These are phyloP conservation scores for Mycosarcoma mackinlayi DNA, from an alignment of 1,284 basidiomycete genomes.

Conservation along the genomic window DNA sequence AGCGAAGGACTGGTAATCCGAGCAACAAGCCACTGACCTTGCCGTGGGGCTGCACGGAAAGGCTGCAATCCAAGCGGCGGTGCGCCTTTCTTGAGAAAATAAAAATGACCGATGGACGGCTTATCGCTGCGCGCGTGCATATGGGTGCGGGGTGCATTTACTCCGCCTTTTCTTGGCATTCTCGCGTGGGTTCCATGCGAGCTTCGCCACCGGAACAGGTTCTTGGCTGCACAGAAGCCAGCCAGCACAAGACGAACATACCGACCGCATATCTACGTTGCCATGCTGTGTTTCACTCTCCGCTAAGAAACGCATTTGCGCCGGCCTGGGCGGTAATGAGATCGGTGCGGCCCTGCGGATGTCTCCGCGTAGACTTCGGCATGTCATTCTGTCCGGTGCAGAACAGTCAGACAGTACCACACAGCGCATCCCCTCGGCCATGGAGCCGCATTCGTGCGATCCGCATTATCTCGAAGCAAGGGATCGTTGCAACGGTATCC, in stretches of 20 bases:
- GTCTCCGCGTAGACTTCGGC: slow-evolving; percentile 4
- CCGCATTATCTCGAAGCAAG: no score
- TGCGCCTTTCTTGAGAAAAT: no score
- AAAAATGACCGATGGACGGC: background rate
- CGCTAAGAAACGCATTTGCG: background rate
- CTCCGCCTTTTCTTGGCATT: slow-evolving; percentile 13
- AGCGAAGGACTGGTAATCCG: no score
- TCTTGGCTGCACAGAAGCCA: background rate
- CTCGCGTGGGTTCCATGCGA: slow-evolving; percentile 3
- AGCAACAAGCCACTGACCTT: no score
- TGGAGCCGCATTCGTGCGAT: no score
- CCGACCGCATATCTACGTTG: no score
- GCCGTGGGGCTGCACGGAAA: no score
- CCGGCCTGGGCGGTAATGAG: background rate
- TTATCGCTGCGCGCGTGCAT: background rate
- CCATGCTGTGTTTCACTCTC: background rate
- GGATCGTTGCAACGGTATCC: background rate
- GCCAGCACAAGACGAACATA: no score
- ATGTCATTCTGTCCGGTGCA: background rate
- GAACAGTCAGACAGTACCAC: no score
- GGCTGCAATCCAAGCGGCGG: no score
- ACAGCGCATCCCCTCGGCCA: no score
- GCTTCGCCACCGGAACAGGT: background rate
- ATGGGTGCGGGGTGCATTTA: slow-evolving; percentile 2
- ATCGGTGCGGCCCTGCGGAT: background rate